Evolutionary conservation across 2,329 filamentous ascomycete genomes (phyloP).

Genomic region (Polytolypa hystricis): DNA sequence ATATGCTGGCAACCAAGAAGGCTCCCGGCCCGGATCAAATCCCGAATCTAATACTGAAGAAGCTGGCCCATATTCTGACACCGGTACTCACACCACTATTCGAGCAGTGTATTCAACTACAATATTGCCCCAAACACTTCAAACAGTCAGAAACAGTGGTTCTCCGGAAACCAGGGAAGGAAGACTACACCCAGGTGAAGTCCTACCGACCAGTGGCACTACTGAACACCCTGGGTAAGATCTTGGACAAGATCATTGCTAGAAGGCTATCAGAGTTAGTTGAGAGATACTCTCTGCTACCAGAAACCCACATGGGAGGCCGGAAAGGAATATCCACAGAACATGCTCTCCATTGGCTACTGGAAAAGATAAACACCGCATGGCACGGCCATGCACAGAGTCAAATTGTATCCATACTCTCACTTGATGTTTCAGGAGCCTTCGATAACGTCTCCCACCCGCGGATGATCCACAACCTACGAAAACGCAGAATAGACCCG

Average conservation of each 20-base stretch:
- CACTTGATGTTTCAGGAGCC: not conserved
- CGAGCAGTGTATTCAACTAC: not conserved
- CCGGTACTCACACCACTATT: not conserved
- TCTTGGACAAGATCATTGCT: conserved; percentile 13
- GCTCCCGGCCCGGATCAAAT: not conserved
- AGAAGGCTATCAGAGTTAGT: conserved; percentile 12
- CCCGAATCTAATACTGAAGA: conserved; percentile 10
- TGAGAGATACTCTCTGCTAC: conserved; percentile 15
- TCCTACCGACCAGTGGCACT: not conserved
- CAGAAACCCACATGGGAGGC: conserved; percentile 15
- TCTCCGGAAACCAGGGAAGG: not conserved
- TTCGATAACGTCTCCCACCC: not conserved
- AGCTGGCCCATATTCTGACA: not conserved
- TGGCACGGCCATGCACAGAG: not conserved
- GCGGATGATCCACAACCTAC: not conserved
- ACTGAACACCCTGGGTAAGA: conserved; percentile 11
- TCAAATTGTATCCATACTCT: not conserved
- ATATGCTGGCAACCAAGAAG: conserved; percentile 3
- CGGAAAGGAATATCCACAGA: conserved; percentile 14
- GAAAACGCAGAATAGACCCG: not conserved
- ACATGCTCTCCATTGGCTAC: conserved; percentile 15
- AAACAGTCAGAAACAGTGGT: not conserved
- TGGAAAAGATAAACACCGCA: not conserved
- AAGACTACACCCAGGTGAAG: not conserved
- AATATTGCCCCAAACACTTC: too few relatives aligned